Evolutionary conservation across 2,329 filamentous ascomycete genomes (phyloP).

Genomic region (Cladosporium sphaerospermum): DNA sequence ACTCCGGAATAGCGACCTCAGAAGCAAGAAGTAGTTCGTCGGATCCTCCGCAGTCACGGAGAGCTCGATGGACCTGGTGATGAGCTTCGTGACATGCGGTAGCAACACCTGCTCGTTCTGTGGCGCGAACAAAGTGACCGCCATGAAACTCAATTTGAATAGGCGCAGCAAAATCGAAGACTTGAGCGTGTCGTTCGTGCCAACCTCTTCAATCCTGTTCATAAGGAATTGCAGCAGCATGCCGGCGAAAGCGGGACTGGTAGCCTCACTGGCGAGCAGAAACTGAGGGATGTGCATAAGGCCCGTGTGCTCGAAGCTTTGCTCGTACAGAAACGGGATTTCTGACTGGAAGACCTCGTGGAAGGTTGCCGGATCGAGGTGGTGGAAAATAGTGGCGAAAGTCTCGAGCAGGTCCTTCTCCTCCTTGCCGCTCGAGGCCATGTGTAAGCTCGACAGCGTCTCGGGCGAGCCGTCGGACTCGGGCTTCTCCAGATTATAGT

Average conservation of each 20-base stretch:
- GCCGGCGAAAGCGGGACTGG: slow-evolving; percentile 92
- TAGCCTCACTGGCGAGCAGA: slow-evolving; percentile 96
- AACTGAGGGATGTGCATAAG: slow-evolving; percentile 95
- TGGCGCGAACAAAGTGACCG: slow-evolving; percentile 86
- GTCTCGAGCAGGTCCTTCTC: slow-evolving; percentile 97
- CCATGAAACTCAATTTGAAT: slow-evolving; percentile 99
- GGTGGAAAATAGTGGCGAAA: slow-evolving; percentile 97
- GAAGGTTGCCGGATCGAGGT: slow-evolving; percentile 95
- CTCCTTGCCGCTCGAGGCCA: slow-evolving; percentile 87
- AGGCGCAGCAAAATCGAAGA: slow-evolving; percentile 87
- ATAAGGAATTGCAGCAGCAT: slow-evolving; percentile 98
- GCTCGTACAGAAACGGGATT: slow-evolving; percentile 92
- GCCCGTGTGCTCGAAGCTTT: slow-evolving; percentile 95
- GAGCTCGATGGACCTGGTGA: slow-evolving; percentile 93
- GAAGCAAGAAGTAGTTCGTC: slow-evolving; percentile 94
- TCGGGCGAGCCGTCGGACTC: slow-evolving; percentile 61
- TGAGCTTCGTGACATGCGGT: slow-evolving; percentile 93
- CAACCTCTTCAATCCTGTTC: slow-evolving; percentile 92
- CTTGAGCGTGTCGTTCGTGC: slow-evolving; percentile 83
- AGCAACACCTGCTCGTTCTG: slow-evolving; percentile 95
- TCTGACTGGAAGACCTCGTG: slow-evolving; percentile 98
- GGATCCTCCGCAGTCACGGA: slow-evolving; percentile 94
- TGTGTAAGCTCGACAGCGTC: slow-evolving; percentile 90
- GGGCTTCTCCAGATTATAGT: slow-evolving; percentile 75
- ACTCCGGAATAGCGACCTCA: slow-evolving; percentile 88